These are phyloP conservation scores for Scedosporium boydii DNA, from an alignment of 2,329 filamentous ascomycete genomes.

Conservation along the genomic window DNA sequence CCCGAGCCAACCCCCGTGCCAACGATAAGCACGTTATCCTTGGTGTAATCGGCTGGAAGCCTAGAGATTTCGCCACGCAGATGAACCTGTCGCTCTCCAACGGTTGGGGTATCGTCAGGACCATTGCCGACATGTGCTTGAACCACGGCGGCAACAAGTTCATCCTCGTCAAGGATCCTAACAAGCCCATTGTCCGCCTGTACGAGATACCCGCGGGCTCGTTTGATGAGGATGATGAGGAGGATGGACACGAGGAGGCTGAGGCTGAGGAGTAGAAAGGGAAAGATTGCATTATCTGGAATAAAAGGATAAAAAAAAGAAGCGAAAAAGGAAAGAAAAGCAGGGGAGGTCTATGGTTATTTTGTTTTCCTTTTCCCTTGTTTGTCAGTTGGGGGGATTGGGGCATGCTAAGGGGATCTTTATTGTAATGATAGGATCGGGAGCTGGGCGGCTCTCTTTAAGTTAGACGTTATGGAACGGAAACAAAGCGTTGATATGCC, in stretches of 20 bases:
- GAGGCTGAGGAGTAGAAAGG: slow-evolving; percentile 26
- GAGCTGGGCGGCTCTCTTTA: slow-evolving; percentile 7
- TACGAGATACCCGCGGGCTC: slow-evolving; percentile 84
- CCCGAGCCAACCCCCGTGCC: slow-evolving; percentile 81
- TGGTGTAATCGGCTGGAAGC: slow-evolving; percentile 95
- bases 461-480: slow-evolving; percentile 2
- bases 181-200: slow-evolving; percentile 87
- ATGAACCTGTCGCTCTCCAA: slow-evolving; percentile 98
- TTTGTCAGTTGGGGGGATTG: not conserved
- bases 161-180: slow-evolving; percentile 80
- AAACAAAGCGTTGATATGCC: not conserved
- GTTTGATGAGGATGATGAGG: slow-evolving; percentile 84
- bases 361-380: not conserved
- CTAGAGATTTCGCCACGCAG: slow-evolving; percentile 89
- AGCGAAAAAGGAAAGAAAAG: not conserved
- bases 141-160: slow-evolving; percentile 68
- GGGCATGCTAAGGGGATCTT: not conserved
- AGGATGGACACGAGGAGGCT: slow-evolving; percentile 43
- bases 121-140: slow-evolving; percentile 90
- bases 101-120: slow-evolving; percentile 97
- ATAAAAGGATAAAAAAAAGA: not conserved
- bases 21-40: slow-evolving; percentile 93
- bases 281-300: not conserved
- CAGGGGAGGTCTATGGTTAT: not conserved
- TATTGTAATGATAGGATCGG: slow-evolving; percentile 7